These are phyloP conservation scores for Eucalyptus curtisii DNA, from an alignment of 345 rosid species.

Conservation along the genomic window DNA sequence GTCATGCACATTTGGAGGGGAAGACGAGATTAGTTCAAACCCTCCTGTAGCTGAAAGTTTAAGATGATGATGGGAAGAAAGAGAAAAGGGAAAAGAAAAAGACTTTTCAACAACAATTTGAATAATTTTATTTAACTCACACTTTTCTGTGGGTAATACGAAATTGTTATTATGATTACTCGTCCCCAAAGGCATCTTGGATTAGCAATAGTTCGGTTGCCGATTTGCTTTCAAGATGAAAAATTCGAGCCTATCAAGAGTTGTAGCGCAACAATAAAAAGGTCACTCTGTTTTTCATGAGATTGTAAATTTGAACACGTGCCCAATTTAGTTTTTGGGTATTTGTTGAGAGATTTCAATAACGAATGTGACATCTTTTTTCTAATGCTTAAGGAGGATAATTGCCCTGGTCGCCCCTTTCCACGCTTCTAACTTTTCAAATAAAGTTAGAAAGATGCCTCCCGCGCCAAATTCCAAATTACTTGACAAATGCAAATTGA, in stretches of 20 bases:
- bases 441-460: neutral
- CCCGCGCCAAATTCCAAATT: neutral
- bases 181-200: neutral
- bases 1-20: no score
- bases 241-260: neutral
- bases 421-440: neutral
- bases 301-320: neutral
- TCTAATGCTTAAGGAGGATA: neutral
- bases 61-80: neutral
- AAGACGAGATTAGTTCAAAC: no score
- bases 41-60: neutral
- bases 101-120: neutral
- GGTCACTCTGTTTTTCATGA: neutral
- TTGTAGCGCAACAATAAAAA: neutral
- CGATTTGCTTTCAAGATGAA: neutral
- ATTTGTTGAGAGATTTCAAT: neutral
- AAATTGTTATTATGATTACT: neutral
- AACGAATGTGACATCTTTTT: neutral
- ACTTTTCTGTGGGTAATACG: neutral
- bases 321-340: neutral
- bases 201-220: neutral
- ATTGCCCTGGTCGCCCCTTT: neutral
- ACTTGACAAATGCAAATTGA: neutral
- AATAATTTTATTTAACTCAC: neutral
- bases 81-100: neutral